Conservation (phyloP, 2,329 filamentous ascomycete genomes). For the Raffaelea arxii region DNA sequence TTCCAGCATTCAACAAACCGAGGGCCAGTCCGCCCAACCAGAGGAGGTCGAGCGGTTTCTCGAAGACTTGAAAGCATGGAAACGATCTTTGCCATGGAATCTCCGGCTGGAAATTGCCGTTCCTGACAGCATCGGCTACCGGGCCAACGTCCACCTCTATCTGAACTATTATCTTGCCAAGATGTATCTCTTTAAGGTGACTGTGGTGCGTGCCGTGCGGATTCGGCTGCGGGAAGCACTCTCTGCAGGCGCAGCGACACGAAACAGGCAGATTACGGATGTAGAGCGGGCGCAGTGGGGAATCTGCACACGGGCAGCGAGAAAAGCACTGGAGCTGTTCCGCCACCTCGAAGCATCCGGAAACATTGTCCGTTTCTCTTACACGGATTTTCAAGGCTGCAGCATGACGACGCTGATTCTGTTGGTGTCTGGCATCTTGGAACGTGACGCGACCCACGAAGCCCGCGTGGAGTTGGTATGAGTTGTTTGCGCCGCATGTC, state of each 20-base stretch:
- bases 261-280: not conserved
- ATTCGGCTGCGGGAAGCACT: not conserved
- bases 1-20: not conserved
- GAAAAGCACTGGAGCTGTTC: not conserved
- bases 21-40: not conserved
- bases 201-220: not conserved
- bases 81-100: not conserved
- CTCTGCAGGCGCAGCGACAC: not conserved
- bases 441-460: not conserved
- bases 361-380: not conserved
- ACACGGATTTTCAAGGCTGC: slow-evolving; percentile 2
- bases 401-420: not conserved
- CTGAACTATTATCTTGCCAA: slow-evolving; percentile 1
- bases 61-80: not conserved
- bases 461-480: not conserved
- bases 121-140: not conserved
- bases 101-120: not conserved
- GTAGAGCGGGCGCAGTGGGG: not conserved
- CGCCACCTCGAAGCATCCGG: not conserved
- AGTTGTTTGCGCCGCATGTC: not conserved
- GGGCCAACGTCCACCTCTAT: not conserved
- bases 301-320: not conserved
- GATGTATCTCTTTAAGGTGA: not conserved
- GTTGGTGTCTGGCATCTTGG: not conserved
- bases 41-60: not conserved